phyloP scores from a whole-genome alignment of 1,139 yeast genomes.

The Yamadazyma atlantica region DNA sequence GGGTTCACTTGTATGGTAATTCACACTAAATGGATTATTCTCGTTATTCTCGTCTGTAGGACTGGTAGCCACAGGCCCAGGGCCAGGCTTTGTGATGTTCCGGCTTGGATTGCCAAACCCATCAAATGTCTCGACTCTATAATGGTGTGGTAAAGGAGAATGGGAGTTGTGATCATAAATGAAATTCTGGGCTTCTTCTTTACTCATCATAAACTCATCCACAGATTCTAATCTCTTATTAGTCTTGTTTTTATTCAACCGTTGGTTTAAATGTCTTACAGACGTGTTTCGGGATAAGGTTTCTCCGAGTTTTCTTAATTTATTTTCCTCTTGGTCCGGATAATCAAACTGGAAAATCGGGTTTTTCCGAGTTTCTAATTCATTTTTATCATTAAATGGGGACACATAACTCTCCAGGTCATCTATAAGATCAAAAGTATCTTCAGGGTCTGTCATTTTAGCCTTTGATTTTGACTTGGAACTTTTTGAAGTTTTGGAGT shows the following conservation, averaged over 20 bases:
- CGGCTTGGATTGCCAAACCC: conserved; percentile 7
- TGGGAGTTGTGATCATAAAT: conserved; percentile 17
- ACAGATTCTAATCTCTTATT: conserved; percentile 5
- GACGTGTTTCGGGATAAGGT: conserved; percentile 28
- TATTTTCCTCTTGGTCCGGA: conserved; percentile 22
- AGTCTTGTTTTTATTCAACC: conserved; percentile 8
- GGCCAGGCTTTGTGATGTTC: not conserved
- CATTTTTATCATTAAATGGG: not conserved
- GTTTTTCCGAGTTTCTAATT: not conserved
- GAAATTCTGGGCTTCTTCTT: conserved; percentile 17
- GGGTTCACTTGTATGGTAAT: conserved; percentile 1
- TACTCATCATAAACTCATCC: conserved; percentile 12
- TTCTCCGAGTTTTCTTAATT: conserved; percentile 31
- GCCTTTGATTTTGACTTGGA: not conserved
- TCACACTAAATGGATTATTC: not conserved
- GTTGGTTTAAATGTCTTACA: conserved; percentile 23
- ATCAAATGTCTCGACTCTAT: conserved; percentile 17
- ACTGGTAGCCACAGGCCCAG: no score
- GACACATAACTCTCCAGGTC: not conserved
- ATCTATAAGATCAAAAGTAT: not conserved
- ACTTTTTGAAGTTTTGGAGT: not conserved
- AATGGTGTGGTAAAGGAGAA: conserved; percentile 18
- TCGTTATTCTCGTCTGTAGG: not conserved
- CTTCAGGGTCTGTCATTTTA: not conserved
- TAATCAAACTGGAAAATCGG: conserved; percentile 5